Evolutionary conservation across 83 land plant species (phyloP).

Genomic region (Picea mariana): DNA sequence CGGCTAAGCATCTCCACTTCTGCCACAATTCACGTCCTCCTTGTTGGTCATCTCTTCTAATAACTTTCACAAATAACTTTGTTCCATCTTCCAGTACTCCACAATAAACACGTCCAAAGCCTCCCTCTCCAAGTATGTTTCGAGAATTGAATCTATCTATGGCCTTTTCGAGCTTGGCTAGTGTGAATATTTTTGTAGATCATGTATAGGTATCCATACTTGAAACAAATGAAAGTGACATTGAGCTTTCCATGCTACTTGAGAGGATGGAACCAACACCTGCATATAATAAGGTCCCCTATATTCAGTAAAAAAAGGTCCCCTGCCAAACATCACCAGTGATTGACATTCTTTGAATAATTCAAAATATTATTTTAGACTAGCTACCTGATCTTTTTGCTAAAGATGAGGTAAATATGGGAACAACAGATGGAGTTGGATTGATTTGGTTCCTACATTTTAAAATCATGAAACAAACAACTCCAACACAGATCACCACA

Average conservation of each 20-base stretch:
- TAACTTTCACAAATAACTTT: slow-evolving; percentile 74
- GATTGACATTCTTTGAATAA: neutral
- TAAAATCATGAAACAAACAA: slow-evolving; percentile 28
- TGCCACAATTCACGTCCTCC: slow-evolving; percentile 76
- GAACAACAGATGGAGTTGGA: slow-evolving; percentile 36
- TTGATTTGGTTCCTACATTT: slow-evolving; percentile 47
- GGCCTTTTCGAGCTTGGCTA: slow-evolving; percentile 73
- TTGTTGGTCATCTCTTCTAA: slow-evolving; percentile 58
- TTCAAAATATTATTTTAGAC: neutral
- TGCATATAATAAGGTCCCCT: slow-evolving; percentile 36
- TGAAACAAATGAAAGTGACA: slow-evolving; percentile 68
- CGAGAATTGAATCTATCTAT: slow-evolving; percentile 58
- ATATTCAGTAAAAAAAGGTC: no score
- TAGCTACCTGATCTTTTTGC: slow-evolving; percentile 58
- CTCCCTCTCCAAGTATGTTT: slow-evolving; percentile 82
- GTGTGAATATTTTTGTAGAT: slow-evolving; percentile 72
- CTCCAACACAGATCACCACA: slow-evolving; percentile 44
- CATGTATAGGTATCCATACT: slow-evolving; percentile 52
- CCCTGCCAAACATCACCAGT: slow-evolving; percentile 14
- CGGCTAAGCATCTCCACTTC: slow-evolving; percentile 93
- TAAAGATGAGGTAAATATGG: slow-evolving; percentile 36
- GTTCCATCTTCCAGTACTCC: slow-evolving; percentile 68
- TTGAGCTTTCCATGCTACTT: slow-evolving; percentile 61
- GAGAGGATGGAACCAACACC: slow-evolving; percentile 55
- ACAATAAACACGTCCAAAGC: slow-evolving; percentile 81